Percentiles rank a stretch among this genome's conserved stretches.
Evolutionary conservation across 805 yeast species (phyloP).

Genomic region (Suhomyces emberorum): DNA sequence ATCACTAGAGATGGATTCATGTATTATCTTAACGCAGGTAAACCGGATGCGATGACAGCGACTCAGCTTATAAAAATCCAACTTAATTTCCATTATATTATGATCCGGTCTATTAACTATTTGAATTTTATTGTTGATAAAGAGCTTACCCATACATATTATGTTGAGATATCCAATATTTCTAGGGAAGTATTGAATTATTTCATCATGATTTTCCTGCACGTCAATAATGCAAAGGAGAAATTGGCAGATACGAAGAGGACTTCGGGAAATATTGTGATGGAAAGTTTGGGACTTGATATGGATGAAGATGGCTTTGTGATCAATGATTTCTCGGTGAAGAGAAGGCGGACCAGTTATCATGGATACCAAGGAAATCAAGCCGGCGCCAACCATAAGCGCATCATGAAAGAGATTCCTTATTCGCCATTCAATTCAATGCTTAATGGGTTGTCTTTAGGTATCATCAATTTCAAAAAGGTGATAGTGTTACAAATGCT

Average conservation of each 20-base stretch:
- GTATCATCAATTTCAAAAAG: constrained; percentile 42
- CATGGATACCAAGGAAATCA: constrained; percentile 2
- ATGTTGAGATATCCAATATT: constrained; percentile 33
- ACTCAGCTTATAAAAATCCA: constrained; percentile 41
- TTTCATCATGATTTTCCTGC: constrained; percentile 36
- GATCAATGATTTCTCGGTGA: constrained; percentile 41
- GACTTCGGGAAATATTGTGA: constrained; percentile 18
- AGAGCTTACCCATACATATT: constrained; percentile 34
- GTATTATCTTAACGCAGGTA: constrained; percentile 27
- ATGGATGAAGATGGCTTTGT: constrained; percentile 46
- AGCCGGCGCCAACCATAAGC: constrained; percentile 8
- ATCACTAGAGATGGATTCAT: constrained; percentile 15
- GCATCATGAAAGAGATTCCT: constrained; percentile 28
- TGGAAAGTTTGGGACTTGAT: constrained; percentile 38
- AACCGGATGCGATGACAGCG: constrained; percentile 39
- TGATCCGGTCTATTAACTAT: constrained; percentile 42
- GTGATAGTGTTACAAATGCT: constrained; percentile 42
- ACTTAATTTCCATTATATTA: constrained; percentile 40
- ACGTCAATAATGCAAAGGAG: constrained; percentile 14
- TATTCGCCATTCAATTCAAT: constrained; percentile 39
- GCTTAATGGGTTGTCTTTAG: constrained; percentile 42
- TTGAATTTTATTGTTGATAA: constrained; percentile 42
- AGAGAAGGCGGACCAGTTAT: constrained; percentile 24
- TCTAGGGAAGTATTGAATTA: constrained; percentile 37
- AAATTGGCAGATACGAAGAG: constrained; percentile 6